These are phyloP conservation scores for Chiua virens DNA, from an alignment of 768 basidiomycete genomes.

Conservation along the genomic window DNA sequence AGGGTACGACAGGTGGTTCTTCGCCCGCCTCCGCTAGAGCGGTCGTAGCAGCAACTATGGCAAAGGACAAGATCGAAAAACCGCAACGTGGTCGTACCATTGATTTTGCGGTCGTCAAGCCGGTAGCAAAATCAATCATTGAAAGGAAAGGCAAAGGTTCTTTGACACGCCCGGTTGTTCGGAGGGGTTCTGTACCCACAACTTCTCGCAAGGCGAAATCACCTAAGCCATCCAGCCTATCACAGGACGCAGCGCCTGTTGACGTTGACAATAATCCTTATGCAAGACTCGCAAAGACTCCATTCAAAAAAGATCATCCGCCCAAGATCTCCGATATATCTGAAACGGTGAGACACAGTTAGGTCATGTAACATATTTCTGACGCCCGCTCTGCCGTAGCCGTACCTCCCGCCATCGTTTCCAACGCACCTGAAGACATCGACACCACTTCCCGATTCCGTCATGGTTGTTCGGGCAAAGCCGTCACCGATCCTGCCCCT, in stretches of 20 bases:
- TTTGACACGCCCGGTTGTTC: not conserved
- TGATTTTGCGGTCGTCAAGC: conserved; percentile 47
- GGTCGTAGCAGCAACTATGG: not conserved
- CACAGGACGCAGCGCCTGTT: not conserved
- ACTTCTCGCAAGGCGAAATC: conserved; percentile 12
- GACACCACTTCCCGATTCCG: conserved; percentile 41
- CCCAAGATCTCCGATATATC: conserved; percentile 36
- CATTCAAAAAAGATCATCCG: conserved; percentile 2
- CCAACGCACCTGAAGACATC: conserved; percentile 53
- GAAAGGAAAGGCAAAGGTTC: conserved; percentile 23
- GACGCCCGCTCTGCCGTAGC: conserved; percentile 27
- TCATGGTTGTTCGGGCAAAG: conserved; percentile 35
- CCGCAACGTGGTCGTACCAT: conserved; percentile 30
- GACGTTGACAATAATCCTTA: conserved; percentile 1
- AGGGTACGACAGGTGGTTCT: not conserved
- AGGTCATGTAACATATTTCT: conserved; percentile 9
- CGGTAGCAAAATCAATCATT: conserved; percentile 20
- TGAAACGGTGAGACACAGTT: conserved; percentile 35
- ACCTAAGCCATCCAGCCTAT: conserved; percentile 8
- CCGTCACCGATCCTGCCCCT: conserved; percentile 41
- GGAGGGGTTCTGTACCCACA: conserved; percentile 6
- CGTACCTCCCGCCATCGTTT: conserved; percentile 58
- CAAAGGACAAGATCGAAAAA: conserved; percentile 20
- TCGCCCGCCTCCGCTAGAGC: conserved; percentile 4
- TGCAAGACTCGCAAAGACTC: conserved; percentile 2